These are phyloP conservation scores for Blastobotrys petasosporus DNA, from an alignment of 1,139 yeast species.

Conservation along the genomic window DNA sequence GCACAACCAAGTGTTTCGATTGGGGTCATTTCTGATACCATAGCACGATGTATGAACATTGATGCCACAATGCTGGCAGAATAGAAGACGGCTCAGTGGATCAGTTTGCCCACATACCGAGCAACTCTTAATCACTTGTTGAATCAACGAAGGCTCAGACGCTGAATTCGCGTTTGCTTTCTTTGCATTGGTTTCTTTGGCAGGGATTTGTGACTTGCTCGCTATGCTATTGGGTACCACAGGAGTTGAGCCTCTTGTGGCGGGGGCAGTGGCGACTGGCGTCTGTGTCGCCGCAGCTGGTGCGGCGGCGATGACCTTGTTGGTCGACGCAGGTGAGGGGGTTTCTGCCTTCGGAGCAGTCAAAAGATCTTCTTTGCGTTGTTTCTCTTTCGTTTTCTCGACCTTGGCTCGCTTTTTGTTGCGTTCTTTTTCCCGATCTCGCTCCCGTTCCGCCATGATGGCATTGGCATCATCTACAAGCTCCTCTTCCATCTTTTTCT, in stretches of 20 bases:
- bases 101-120: constrained; percentile 51
- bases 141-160: background rate
- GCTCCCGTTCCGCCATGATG: constrained; percentile 48
- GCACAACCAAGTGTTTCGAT: constrained; percentile 55
- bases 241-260: background rate
- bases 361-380: constrained; percentile 11
- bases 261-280: background rate
- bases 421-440: constrained; percentile 20
- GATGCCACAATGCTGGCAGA: constrained; percentile 65
- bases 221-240: too few relatives aligned
- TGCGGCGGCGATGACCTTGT: background rate
- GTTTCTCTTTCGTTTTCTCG: constrained; percentile 11
- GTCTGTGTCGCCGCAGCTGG: background rate
- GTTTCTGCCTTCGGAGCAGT: constrained; percentile 14
- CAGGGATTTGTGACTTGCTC: too few relatives aligned
- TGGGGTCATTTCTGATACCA: constrained; percentile 36
- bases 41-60: constrained; percentile 68
- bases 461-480: constrained; percentile 57
- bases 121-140: constrained; percentile 32
- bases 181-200: too few relatives aligned
- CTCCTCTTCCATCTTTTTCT: constrained; percentile 64
- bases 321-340: background rate
- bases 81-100: constrained; percentile 37
- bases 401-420: constrained; percentile 18
- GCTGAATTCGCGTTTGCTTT: background rate